phyloP scores from a whole-genome alignment of 2,329 filamentous ascomycete genomes.

The Pseudogymnoascus sp. region DNA sequence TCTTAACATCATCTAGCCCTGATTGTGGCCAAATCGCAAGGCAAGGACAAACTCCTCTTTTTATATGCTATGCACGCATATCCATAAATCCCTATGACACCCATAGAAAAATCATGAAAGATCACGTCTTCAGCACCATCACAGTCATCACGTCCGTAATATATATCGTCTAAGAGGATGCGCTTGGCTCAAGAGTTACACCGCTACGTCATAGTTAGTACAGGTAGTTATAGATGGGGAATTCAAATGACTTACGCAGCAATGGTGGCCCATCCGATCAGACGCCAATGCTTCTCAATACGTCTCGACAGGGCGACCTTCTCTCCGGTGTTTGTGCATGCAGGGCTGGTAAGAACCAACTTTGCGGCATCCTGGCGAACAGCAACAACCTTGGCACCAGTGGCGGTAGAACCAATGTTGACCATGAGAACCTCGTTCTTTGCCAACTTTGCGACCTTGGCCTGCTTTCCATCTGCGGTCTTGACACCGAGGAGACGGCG shows the following conservation, averaged over 20 bases:
- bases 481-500: conserved; percentile 91
- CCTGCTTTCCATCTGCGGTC: conserved; percentile 96
- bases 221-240: neutral
- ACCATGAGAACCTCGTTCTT: conserved; percentile 99
- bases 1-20: conserved; percentile 3
- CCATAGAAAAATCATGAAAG: conserved; percentile 9
- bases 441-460: conserved; percentile 94
- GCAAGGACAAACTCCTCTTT: conserved; percentile 9
- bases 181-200: conserved; percentile 27
- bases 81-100: conserved; percentile 9
- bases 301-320: conserved; percentile 93
- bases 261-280: conserved; percentile 85
- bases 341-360: conserved; percentile 82
- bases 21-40: conserved; percentile 7
- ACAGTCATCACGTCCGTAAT: conserved; percentile 9
- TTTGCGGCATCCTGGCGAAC: conserved; percentile 98
- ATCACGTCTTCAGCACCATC: conserved; percentile 9
- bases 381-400: conserved; percentile 91
- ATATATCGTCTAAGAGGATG: conserved; percentile 15
- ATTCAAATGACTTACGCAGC: conserved; percentile 45
- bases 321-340: conserved; percentile 94
- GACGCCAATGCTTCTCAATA: conserved; percentile 98
- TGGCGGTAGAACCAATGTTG: conserved; percentile 96
- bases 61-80: conserved; percentile 9
- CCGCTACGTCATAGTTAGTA: conserved; percentile 22